Evolutionary conservation across 2,329 filamentous ascomycete species (phyloP).

Genomic region (Colletotrichum incanum): DNA sequence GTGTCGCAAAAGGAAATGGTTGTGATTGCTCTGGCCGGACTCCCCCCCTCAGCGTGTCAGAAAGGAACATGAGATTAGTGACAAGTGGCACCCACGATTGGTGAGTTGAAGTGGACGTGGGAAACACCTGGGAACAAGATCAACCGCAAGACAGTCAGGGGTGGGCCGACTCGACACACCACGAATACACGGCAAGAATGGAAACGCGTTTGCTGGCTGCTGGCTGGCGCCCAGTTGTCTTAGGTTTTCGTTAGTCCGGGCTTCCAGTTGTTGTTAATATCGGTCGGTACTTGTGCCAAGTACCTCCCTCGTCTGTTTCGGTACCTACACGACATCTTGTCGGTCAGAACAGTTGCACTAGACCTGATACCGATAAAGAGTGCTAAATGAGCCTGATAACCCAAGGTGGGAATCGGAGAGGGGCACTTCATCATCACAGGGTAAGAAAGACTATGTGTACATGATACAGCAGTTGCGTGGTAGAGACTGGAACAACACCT

Average conservation of each 20-base stretch:
- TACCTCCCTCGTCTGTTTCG: neutral
- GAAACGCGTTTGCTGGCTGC: conserved; percentile 29
- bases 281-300: neutral
- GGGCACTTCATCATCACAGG: neutral
- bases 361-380: conserved; percentile 3
- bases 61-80: neutral
- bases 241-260: conserved; percentile 33
- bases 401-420: conserved; percentile 5
- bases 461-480: neutral
- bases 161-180: conserved; percentile 19
- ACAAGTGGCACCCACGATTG: neutral
- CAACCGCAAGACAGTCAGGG: conserved; percentile 15
- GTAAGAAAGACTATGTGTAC: neutral
- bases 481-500: neutral
- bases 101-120: too few species aligned
- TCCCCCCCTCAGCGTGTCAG: conserved; percentile 4
- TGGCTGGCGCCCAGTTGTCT: conserved; percentile 35
- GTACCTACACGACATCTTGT: neutral
- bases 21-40: conserved; percentile 26
- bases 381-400: neutral
- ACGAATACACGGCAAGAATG: conserved; percentile 8
- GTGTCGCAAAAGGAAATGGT: conserved; percentile 15
- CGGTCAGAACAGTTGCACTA: neutral
- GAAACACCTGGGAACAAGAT: neutral
- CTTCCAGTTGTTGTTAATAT: conserved; percentile 1